These are phyloP conservation scores for Podila epicladia DNA, from an alignment of 192 early-diverging fungal genomes.

Conservation along the genomic window DNA sequence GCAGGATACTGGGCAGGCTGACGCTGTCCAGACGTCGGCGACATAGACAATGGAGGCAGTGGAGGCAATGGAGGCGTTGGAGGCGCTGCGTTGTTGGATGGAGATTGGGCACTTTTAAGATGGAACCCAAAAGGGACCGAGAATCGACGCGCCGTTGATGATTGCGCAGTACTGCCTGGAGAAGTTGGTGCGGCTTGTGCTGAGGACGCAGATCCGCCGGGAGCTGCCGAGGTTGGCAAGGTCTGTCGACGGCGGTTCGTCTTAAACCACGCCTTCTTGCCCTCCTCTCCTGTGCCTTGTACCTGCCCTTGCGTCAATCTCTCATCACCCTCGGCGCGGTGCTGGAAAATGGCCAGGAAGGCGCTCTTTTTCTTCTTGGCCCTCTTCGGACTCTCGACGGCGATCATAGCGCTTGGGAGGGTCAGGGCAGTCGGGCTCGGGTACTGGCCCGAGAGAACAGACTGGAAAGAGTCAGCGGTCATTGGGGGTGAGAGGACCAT, in stretches of 20 bases:
- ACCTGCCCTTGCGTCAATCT: background rate
- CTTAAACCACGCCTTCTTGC: background rate
- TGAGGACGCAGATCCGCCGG: background rate
- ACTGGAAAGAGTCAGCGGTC: background rate
- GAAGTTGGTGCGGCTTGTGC: background rate
- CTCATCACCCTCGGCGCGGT: background rate
- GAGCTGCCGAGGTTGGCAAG: background rate
- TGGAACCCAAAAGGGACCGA: background rate
- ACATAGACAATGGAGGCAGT: background rate
- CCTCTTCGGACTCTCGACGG: background rate
- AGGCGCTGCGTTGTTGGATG: background rate
- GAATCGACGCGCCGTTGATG: background rate
- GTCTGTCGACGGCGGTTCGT: background rate
- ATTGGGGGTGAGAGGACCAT: too few species aligned
- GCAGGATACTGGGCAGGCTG: background rate
- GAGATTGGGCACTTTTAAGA: background rate
- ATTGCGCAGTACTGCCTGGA: background rate
- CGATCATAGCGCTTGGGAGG: slow-evolving; percentile 10
- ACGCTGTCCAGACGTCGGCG: background rate
- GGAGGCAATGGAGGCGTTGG: background rate
- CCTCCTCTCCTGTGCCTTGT: background rate
- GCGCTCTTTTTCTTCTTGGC: slow-evolving; percentile 11
- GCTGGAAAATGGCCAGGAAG: slow-evolving; percentile 22
- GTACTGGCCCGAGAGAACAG: background rate
- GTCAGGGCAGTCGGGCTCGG: background rate